These are phyloP conservation scores for Crithidia sp. DNA, from an alignment of 208 protist genomes.

Conservation along the genomic window DNA sequence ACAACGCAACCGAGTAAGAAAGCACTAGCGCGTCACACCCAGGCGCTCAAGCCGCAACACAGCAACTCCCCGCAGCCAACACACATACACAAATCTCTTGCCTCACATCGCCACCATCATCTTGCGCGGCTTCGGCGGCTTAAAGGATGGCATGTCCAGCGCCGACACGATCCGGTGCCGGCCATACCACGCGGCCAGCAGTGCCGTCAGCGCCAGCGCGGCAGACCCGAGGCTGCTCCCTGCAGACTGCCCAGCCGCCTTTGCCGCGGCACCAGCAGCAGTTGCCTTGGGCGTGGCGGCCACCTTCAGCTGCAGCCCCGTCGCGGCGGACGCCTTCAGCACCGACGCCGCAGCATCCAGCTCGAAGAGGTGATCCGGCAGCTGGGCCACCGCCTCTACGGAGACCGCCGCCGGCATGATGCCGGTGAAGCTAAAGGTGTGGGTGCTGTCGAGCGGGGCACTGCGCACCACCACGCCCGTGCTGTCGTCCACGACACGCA, in stretches of 20 bases:
- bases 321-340: slow-evolving; percentile 27
- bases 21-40: background rate
- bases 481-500: slow-evolving; percentile 61
- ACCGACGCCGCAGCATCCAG: slow-evolving; percentile 43
- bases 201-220: slow-evolving; percentile 25
- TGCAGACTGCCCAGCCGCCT: slow-evolving; percentile 1
- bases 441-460: slow-evolving; percentile 53
- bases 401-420: slow-evolving; percentile 43
- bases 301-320: slow-evolving; percentile 44
- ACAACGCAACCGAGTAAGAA: slow-evolving; percentile 9
- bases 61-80: background rate
- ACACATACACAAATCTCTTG: background rate
- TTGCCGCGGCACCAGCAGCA: background rate
- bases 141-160: slow-evolving; percentile 41
- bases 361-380: slow-evolving; percentile 45
- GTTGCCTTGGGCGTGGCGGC: slow-evolving; percentile 25
- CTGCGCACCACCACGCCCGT: slow-evolving; percentile 65
- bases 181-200: slow-evolving; percentile 37
- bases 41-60: background rate
- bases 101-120: slow-evolving; percentile 41
- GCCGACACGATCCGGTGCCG: slow-evolving; percentile 43
- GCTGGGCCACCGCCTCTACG: slow-evolving; percentile 52
- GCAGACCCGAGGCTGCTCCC: slow-evolving; percentile 33
- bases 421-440: slow-evolving; percentile 67
- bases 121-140: slow-evolving; percentile 50